Evolutionary conservation across 495 filamentous ascomycete genomes (phyloP), one percentile per base, ranked within the genome.

Genomic region (Pseudevernia furfuracea): DNA sequence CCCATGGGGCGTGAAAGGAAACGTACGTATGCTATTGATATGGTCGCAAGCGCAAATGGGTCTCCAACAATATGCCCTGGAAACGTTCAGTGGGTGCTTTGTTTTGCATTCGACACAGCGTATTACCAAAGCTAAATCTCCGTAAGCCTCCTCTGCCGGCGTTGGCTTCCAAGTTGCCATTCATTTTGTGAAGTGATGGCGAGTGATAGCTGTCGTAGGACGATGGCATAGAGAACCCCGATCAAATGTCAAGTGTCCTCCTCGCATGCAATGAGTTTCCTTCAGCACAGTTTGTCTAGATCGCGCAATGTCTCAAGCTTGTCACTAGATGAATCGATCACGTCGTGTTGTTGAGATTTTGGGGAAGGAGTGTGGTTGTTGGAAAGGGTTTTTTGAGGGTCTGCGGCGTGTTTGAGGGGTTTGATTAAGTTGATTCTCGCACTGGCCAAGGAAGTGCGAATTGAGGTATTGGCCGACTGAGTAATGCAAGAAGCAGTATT

Each of bases 11-110:
- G 55, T 64, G 59, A 44, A 9, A 38, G 21, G 28, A 32, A 25
- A 83, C 91, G 74, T 84, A 96, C 92, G 66, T 89, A 80, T 63
- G 92, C 85, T 75, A 99, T 96, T 36, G 91, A 96, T 48, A 94
- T 84, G 21, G 94, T 99, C 49, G 92, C 91, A 48, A 97, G 83
- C 59, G 94, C 92, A 77, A 99, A 97, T 4, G 95, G 95, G 78
- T 97, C 93, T 69, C 94, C 94, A 58, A 97, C 79, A 61, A 97
- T 90, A 75, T 96, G 70, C 19, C 65, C 70, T 71, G 43, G 23
- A 37, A 38, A 39, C 32, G 19, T 62, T 70, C n/a, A 69, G 67
- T 58, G 17, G 4, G n/a, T 46, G 32, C 59, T 25, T 30, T 48
- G 28, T 64, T 28, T 25, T 17, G 46, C 37, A 23, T 36, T 21